These are phyloP conservation scores for Phytophthora tubulina DNA, from an alignment of 352 stramenopile species.

Conservation along the genomic window DNA sequence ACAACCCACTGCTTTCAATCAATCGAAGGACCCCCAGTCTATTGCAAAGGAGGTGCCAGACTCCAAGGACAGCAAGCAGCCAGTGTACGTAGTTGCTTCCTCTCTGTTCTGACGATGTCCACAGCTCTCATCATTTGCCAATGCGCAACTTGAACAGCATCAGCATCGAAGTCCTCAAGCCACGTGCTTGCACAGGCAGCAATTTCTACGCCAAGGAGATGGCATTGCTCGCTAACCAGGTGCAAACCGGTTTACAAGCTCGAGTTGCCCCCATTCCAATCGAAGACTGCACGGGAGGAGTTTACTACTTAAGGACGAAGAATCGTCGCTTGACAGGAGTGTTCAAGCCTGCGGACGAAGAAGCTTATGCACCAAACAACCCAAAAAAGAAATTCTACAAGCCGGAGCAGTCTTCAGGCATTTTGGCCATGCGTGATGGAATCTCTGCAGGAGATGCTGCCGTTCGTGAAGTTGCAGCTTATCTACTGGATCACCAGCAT, in stretches of 20 bases:
- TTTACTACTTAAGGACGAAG: conserved; percentile 68
- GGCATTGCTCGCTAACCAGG: conserved; percentile 35
- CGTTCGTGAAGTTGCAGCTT: conserved; percentile 66
- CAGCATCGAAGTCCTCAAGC: conserved; percentile 38
- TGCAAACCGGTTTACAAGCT: conserved; percentile 46
- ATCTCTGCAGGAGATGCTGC: conserved; percentile 59
- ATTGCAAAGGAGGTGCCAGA: neutral
- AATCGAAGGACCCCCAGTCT: conserved; percentile 14
- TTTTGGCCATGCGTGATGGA: conserved; percentile 51
- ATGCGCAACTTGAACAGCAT: conserved; percentile 24
- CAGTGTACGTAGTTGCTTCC: conserved; percentile 25
- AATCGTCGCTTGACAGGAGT: conserved; percentile 56
- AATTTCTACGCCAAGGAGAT: conserved; percentile 35
- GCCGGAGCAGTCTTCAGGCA: conserved; percentile 6
- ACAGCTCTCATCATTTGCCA: conserved; percentile 21
- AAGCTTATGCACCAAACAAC: conserved; percentile 71
- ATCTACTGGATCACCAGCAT: conserved; percentile 59
- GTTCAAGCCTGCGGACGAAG: conserved; percentile 77
- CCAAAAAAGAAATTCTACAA: conserved; percentile 51
- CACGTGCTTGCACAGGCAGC: conserved; percentile 19
- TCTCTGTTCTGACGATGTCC: neutral
- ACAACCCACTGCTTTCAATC: conserved; percentile 21
- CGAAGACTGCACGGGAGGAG: conserved; percentile 70
- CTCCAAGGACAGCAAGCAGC: conserved; percentile 8
- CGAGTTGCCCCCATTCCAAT: conserved; percentile 52